Evolutionary conservation across 2,329 filamentous ascomycete genomes (phyloP).

Genomic region (Sporothrix pallida): DNA sequence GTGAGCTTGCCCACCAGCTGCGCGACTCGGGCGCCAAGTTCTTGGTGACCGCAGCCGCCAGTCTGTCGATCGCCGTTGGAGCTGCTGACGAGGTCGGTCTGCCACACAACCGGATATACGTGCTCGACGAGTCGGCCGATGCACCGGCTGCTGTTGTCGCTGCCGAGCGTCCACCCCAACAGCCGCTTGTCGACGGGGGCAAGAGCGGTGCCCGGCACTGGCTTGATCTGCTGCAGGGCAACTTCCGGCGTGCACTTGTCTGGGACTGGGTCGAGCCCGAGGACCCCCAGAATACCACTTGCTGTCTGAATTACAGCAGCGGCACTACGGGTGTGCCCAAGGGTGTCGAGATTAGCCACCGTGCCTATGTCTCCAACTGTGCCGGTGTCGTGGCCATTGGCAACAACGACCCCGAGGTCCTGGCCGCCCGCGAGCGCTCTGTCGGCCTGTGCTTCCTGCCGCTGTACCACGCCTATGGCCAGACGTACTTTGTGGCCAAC

Average conservation of each 20-base stretch:
- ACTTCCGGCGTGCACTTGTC: constrained; percentile 53
- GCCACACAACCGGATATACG: constrained; percentile 61
- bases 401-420: constrained; percentile 53
- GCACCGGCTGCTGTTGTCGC: constrained; percentile 45
- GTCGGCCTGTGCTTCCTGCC: constrained; percentile 72
- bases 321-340: constrained; percentile 84
- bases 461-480: constrained; percentile 76
- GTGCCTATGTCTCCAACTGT: constrained; percentile 75
- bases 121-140: constrained; percentile 62
- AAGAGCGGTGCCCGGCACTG: constrained; percentile 58
- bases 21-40: constrained; percentile 71
- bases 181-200: not conserved
- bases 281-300: constrained; percentile 58
- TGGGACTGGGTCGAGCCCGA: constrained; percentile 69
- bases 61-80: constrained; percentile 67
- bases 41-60: constrained; percentile 66
- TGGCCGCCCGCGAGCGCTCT: constrained; percentile 48
- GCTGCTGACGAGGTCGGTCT: constrained; percentile 67
- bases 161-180: not conserved
- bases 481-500: constrained; percentile 71
- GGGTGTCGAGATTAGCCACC: constrained; percentile 81
- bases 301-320: constrained; percentile 79
- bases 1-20: constrained; percentile 78
- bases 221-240: constrained; percentile 63
- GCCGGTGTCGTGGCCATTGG: constrained; percentile 60